Percentiles rank a stretch among this genome's conserved stretches.
phyloP scores from a whole-genome alignment of 306 rosid species.

The Sechiopsis laciniata region DNA sequence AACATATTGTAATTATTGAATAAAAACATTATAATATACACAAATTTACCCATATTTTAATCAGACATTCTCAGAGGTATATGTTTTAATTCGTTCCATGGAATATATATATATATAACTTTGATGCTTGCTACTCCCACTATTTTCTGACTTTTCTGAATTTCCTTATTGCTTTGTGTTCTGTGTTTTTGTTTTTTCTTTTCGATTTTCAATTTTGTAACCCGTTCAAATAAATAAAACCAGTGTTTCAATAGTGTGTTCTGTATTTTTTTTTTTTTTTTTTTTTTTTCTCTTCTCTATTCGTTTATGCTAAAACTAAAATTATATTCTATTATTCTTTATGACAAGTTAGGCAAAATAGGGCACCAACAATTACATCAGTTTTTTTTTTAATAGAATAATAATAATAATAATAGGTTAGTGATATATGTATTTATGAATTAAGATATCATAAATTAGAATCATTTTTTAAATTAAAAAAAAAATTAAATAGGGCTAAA shows the following conservation, averaged over 20 bases:
- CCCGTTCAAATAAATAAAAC: conserved; percentile 8
- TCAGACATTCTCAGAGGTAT: conserved; percentile 44
- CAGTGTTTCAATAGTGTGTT: conserved; percentile 16
- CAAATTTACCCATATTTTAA: conserved; percentile 23
- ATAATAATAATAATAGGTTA: too few relatives aligned
- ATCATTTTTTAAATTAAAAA: too few relatives aligned
- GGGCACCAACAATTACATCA: too few relatives aligned
- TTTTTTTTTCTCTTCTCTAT: conserved; percentile 5
- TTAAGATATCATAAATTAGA: too few relatives aligned
- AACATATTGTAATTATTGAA: background rate
- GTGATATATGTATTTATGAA: too few relatives aligned
- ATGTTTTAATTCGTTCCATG: conserved; percentile 28
- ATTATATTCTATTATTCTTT: too few relatives aligned
- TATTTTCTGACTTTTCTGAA: background rate
- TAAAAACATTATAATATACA: conserved; percentile 15
- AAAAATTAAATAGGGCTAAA: too few relatives aligned
- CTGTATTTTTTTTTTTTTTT: too few relatives aligned
- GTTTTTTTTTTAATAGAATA: too few relatives aligned
- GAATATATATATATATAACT: background rate
- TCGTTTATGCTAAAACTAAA: too few relatives aligned
- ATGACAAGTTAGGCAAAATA: too few relatives aligned
- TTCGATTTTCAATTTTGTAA: background rate
- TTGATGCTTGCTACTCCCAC: conserved; percentile 5
- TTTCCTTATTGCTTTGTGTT: conserved; percentile 21
- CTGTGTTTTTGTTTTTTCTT: background rate